These are phyloP conservation scores for Leccinum subrobustum DNA, from an alignment of 1,284 basidiomycete genomes.

Conservation along the genomic window DNA sequence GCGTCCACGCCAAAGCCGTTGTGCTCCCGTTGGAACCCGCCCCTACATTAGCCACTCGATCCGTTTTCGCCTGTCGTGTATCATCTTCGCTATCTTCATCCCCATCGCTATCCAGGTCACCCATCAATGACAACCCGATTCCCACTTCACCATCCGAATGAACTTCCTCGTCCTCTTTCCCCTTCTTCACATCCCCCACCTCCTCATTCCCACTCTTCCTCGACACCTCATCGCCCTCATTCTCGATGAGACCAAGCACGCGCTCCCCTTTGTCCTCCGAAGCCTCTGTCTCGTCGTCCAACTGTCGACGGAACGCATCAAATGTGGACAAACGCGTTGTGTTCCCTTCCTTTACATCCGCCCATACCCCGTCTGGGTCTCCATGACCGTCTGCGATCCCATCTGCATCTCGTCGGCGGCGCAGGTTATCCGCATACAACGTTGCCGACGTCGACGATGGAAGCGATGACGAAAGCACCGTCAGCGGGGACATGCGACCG, in stretches of 20 bases:
- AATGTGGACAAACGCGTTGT: slow-evolving; percentile 27
- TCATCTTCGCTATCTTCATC: slow-evolving; percentile 14
- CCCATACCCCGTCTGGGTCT: neutral
- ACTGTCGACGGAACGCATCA: slow-evolving; percentile 25
- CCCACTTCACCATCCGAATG: slow-evolving; percentile 59
- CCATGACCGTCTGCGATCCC: neutral
- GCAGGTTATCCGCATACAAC: neutral
- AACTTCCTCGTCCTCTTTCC: slow-evolving; percentile 16
- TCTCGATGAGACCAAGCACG: neutral
- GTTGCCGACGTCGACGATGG: neutral
- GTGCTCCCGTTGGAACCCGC: slow-evolving; percentile 6
- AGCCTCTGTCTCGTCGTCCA: slow-evolving; percentile 14
- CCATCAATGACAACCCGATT: slow-evolving; percentile 66
- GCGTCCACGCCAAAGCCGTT: slow-evolving; percentile 28
- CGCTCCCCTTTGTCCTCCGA: slow-evolving; percentile 9
- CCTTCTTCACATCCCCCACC: neutral
- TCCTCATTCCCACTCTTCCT: neutral
- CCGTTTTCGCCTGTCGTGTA: neutral
- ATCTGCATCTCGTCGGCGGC: neutral
- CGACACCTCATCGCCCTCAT: neutral
- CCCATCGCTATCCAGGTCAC: slow-evolving; percentile 42
- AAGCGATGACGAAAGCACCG: slow-evolving; percentile 14
- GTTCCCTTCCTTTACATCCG: slow-evolving; percentile 18
- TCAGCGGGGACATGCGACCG: slow-evolving; percentile 21
- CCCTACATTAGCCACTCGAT: slow-evolving; percentile 1